Conservation (phyloP, 257 asterid species). For the Forsythia suspensa region DNA sequence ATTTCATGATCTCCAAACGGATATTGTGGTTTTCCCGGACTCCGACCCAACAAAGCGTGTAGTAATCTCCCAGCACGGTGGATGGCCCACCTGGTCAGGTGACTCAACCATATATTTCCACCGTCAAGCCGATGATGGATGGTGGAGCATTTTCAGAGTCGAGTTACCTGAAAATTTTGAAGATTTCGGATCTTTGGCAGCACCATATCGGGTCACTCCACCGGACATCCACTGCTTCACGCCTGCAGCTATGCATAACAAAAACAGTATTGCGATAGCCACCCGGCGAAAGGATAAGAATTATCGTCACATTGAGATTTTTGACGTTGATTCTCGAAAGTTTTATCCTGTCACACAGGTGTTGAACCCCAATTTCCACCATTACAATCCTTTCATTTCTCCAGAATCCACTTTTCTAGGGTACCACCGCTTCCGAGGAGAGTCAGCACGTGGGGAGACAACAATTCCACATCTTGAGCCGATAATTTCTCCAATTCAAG, state of each 20-base stretch:
- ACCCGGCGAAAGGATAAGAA: conserved; percentile 67
- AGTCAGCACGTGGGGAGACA: conserved; percentile 36
- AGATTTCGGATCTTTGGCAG: conserved; percentile 11
- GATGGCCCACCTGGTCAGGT: conserved; percentile 81
- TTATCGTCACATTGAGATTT: conserved; percentile 73
- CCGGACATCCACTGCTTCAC: conserved; percentile 82
- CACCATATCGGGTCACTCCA: conserved; percentile 68
- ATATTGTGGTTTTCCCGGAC: conserved; percentile 55
- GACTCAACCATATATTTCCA: conserved; percentile 69
- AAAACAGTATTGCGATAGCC: conserved; percentile 49
- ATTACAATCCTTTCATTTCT: conserved; percentile 78
- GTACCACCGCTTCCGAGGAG: conserved; percentile 74
- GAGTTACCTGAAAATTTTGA: conserved; percentile 36
- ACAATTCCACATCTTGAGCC: conserved; percentile 57
- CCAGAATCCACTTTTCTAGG: conserved; percentile 45
- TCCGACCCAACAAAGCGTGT: conserved; percentile 47
- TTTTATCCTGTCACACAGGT: conserved; percentile 60
- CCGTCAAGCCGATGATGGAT: conserved; percentile 74
- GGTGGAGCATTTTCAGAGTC: conserved; percentile 81
- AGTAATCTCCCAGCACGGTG: conserved; percentile 55
- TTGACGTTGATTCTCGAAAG: conserved; percentile 37
- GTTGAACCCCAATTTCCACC: conserved; percentile 64
- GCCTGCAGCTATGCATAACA: conserved; percentile 52
- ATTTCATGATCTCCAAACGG: conserved; percentile 59
- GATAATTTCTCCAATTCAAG: conserved; percentile 43